These are phyloP conservation scores for Maudiozyma saulgeensis DNA, from an alignment of 805 yeast species.

Conservation along the genomic window DNA sequence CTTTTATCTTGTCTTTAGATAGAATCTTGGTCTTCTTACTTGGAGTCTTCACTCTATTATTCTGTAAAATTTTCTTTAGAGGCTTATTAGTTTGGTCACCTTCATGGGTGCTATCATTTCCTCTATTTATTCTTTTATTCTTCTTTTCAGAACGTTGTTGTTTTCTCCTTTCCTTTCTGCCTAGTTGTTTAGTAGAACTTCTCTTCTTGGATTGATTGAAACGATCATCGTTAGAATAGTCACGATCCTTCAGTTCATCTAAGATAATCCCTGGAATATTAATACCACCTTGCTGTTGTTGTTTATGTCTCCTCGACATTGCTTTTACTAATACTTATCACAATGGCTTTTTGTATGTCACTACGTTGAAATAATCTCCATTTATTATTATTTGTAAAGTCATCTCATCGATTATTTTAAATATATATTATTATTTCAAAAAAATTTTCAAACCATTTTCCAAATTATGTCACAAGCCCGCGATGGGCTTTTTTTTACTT, in stretches of 20 bases:
- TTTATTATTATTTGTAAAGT: too few species aligned
- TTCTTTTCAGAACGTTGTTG: conserved; percentile 32
- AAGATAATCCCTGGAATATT: conserved; percentile 46
- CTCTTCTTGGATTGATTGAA: conserved; percentile 27
- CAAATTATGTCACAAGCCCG: too few species aligned
- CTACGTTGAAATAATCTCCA: too few species aligned
- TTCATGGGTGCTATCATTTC: not conserved
- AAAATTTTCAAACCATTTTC: too few species aligned
- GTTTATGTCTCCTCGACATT: conserved; percentile 6
- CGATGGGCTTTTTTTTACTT: too few species aligned
- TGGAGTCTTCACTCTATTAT: not conserved
- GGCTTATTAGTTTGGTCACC: not conserved
- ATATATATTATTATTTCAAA: too few species aligned
- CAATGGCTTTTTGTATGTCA: too few species aligned
- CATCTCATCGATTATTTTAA: too few species aligned
- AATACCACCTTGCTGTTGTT: conserved; percentile 38
- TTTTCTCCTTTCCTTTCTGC: conserved; percentile 37
- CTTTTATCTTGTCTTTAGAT: conserved; percentile 15
- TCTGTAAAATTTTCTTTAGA: not conserved
- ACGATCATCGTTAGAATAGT: conserved; percentile 36
- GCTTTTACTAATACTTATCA: too few species aligned
- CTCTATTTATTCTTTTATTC: conserved; percentile 9
- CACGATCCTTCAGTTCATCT: conserved; percentile 42
- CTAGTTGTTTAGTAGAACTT: conserved; percentile 19
- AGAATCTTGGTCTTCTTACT: not conserved